A percentile compares a stretch with the other conserved stretches of the same genome.
These are phyloP conservation scores for Dendrobium huoshanense DNA, from an alignment of 106 monocot species.

Conservation along the genomic window DNA sequence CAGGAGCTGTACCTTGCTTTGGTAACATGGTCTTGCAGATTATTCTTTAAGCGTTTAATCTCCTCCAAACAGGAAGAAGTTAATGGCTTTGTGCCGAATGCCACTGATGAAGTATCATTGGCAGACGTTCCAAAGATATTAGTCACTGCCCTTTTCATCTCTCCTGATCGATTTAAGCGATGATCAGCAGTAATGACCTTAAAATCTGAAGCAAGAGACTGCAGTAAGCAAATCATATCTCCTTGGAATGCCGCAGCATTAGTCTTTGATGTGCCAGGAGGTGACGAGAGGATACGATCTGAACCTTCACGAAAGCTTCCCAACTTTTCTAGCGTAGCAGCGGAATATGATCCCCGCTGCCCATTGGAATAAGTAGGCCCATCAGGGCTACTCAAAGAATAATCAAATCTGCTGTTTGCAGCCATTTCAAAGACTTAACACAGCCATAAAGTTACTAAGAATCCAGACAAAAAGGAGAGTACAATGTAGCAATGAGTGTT, in stretches of 20 bases:
- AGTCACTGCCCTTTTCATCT: conserved; percentile 29
- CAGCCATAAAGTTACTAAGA: not conserved
- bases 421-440: conserved; percentile 21
- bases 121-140: conserved; percentile 23
- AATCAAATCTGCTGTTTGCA: conserved; percentile 38
- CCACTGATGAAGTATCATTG: conserved; percentile 21
- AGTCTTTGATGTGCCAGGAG: conserved; percentile 20
- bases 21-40: conserved; percentile 22
- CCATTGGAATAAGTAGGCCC: conserved; percentile 22
- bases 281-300: conserved; percentile 24
- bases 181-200: conserved; percentile 22
- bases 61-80: conserved; percentile 38
- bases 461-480: not conserved
- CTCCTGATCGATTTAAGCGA: conserved; percentile 24
- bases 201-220: conserved; percentile 39
- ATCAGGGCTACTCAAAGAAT: conserved; percentile 41
- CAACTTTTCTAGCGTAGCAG: conserved; percentile 30
- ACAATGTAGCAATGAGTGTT: not conserved
- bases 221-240: conserved; percentile 25
- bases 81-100: conserved; percentile 13
- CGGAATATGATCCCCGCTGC: conserved; percentile 24
- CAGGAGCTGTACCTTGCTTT: conserved; percentile 42
- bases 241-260: conserved; percentile 16
- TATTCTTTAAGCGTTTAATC: conserved; percentile 32
- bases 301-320: conserved; percentile 45